Percentiles rank a stretch among this genome's conserved stretches.
Evolutionary conservation across 2,329 filamentous ascomycete genomes (phyloP).

Genomic region (Diaporthe nobilis): DNA sequence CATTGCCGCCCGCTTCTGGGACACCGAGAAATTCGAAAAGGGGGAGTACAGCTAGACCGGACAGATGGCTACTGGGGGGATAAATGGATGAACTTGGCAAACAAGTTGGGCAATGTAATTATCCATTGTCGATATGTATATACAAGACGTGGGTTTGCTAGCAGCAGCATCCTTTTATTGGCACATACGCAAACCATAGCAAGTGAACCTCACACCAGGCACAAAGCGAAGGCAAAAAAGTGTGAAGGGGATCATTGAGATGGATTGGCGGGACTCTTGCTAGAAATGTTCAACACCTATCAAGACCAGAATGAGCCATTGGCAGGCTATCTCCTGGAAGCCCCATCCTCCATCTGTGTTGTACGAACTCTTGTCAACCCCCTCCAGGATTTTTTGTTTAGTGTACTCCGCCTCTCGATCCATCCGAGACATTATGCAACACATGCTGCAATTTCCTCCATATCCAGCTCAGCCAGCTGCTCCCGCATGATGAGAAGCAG

Average conservation of each 20-base stretch:
- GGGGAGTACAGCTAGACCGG: slow-evolving; percentile 63
- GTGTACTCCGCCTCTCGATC: not conserved
- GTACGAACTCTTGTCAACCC: slow-evolving; percentile 8
- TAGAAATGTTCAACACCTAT: slow-evolving; percentile 32
- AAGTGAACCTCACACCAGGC: too few species aligned
- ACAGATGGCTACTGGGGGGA: slow-evolving; percentile 42
- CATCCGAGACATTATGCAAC: slow-evolving; percentile 31
- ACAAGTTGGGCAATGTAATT: slow-evolving; percentile 13
- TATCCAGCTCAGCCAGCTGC: slow-evolving; percentile 31
- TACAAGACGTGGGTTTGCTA: not conserved
- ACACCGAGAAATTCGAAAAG: slow-evolving; percentile 84
- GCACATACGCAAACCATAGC: not conserved
- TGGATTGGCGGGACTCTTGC: slow-evolving; percentile 30
- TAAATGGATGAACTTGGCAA: slow-evolving; percentile 1
- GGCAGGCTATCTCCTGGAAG: not conserved
- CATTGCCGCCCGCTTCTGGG: slow-evolving; percentile 87
- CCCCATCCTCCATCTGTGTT: not conserved
- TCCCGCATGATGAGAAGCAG: slow-evolving; percentile 14
- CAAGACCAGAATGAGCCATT: slow-evolving; percentile 13
- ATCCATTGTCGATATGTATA: not conserved
- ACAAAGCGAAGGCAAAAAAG: not conserved
- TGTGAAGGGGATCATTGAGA: slow-evolving; percentile 24
- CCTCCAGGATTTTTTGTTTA: slow-evolving; percentile 10
- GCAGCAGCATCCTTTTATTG: not conserved
- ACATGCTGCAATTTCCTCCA: slow-evolving; percentile 15